Percentiles rank a stretch among this genome's conserved stretches.
These are phyloP conservation scores for Heterobasidion irregulare DNA, from an alignment of 1,284 basidiomycete species.

Conservation along the genomic window DNA sequence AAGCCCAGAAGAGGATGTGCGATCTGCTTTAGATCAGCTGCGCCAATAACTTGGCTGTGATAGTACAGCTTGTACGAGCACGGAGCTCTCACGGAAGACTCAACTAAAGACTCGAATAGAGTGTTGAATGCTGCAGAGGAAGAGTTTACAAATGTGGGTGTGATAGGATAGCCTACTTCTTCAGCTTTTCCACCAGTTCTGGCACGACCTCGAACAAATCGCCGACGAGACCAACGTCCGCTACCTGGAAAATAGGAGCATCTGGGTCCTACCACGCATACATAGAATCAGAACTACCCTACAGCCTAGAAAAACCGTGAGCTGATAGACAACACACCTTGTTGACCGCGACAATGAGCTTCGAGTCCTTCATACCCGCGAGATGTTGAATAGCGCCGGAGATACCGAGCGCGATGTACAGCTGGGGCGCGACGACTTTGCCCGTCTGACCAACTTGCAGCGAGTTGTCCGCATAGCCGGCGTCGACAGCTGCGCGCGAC, in stretches of 20 bases:
- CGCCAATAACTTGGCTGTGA: too few relatives aligned
- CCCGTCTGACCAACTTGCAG: conserved; percentile 99
- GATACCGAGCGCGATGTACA: conserved; percentile 96
- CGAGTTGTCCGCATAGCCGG: conserved; percentile 97
- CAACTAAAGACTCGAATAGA: too few relatives aligned
- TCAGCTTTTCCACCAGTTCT: conserved; percentile 79
- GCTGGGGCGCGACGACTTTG: conserved; percentile 90
- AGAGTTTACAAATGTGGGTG: too few relatives aligned
- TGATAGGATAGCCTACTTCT: conserved; percentile 29
- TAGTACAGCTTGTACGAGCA: too few relatives aligned
- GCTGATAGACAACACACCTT: conserved; percentile 48
- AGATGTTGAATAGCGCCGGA: conserved; percentile 98
- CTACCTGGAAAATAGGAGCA: conserved; percentile 98
- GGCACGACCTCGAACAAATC: conserved; percentile 89
- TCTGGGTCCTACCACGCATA: conserved; percentile 70
- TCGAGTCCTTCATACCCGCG: conserved; percentile 99
- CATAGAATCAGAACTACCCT: neutral
- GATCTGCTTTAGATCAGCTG: conserved; percentile 8
- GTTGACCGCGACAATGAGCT: conserved; percentile 97
- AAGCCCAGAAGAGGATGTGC: conserved; percentile 14
- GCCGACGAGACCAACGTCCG: conserved; percentile 91
- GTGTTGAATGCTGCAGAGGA: too few relatives aligned
- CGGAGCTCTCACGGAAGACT: too few relatives aligned
- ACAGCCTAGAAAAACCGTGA: neutral
- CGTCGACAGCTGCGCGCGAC: conserved; percentile 95